These are phyloP conservation scores for Vinca minor DNA, from an alignment of 257 asterid species.

Conservation along the genomic window DNA sequence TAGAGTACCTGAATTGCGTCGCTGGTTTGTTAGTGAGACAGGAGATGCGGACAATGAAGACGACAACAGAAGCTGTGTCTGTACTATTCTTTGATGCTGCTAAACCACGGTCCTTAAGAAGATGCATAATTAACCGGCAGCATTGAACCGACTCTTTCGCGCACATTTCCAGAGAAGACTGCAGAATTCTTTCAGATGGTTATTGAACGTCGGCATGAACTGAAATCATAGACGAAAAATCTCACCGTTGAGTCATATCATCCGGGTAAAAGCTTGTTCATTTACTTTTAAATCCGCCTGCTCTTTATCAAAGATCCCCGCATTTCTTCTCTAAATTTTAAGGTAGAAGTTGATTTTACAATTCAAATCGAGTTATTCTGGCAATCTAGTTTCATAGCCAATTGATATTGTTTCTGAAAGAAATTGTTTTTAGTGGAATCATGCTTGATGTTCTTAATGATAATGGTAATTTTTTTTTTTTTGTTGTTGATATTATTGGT, in stretches of 20 bases:
- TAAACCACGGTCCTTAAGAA: neutral
- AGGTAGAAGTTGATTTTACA: neutral
- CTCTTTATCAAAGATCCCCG: slow-evolving; percentile 2
- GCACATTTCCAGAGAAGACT: neutral
- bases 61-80: slow-evolving; percentile 53
- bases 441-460: slow-evolving; percentile 9
- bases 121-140: slow-evolving; percentile 7
- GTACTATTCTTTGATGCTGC: slow-evolving; percentile 56
- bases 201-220: too few relatives aligned
- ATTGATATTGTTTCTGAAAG: neutral
- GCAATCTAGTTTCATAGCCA: neutral
- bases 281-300: neutral
- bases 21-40: slow-evolving; percentile 40
- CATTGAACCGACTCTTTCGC: neutral
- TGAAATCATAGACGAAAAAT: too few relatives aligned
- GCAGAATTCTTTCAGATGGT: neutral
- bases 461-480: neutral
- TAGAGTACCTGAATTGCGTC: neutral
- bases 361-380: neutral
- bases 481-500: too few relatives aligned
- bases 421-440: neutral
- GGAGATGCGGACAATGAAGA: slow-evolving; percentile 57
- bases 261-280: neutral
- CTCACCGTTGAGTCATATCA: neutral
- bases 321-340: neutral